Evolutionary conservation across 2,329 filamentous ascomycete genomes (phyloP), one percentile per base, ranked within the genome.

Genomic region (Trichophyton simii): DNA sequence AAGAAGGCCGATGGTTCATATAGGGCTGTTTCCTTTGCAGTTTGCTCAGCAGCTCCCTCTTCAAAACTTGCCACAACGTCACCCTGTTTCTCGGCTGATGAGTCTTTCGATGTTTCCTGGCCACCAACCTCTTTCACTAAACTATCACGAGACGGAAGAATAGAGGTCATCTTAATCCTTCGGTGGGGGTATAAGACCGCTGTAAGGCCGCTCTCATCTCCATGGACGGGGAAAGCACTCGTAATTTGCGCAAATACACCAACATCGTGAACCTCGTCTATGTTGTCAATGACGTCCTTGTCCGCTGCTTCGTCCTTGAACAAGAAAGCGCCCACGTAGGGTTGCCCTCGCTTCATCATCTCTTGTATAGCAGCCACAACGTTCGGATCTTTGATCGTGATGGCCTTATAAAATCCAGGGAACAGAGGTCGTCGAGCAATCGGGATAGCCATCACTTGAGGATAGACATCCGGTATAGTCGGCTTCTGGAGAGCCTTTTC

Each of bases 181-280:
- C 94, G 87, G 73, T 99, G 94, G 1, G 94, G 95, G 72, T 99
- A 99, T 18, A 99, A 80, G 44, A 99, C 95, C 25, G 91, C 91
- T 3, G 94, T 97, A 68, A 99, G 79, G 61, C 87, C 88, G 58
- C 85, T 86, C 66, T 91, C 87, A 68, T 95, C 91, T 13, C 91
- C 90, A 50, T 74, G 73, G 2, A 94, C 88, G 15, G 94, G 91
- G 71, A 97, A 97, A 2, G 91, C 89, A 71, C 92, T 96, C 0
- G 94, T 99, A 66, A 99, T 91, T 72, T 99, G 94, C 57, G 94
- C 95, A 73, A 99, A 99, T 1, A 96, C 94, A 64, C 94, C 94
- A 15, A 95, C 89, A 67, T 96, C 91, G 74, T 99, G 89, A 34
- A 99, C 92, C 69, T 99, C 94, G 64, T 91, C 87, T 31, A 87